Evolutionary conservation across 2,329 filamentous ascomycete genomes (phyloP).

Genomic region (Pestalotiopsis sp.): DNA sequence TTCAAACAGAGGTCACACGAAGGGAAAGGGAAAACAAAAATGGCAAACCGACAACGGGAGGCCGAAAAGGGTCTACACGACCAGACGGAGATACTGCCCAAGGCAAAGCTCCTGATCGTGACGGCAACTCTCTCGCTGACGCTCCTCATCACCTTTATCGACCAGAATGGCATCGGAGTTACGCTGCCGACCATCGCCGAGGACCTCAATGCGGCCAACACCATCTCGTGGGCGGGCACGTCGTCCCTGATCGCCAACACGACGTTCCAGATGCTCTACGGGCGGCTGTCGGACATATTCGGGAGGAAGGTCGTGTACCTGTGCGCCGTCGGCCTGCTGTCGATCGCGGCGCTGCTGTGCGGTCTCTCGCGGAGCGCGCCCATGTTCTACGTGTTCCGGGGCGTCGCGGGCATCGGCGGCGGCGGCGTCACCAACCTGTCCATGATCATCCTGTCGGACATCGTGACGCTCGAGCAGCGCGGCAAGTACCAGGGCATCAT

Average conservation of each 20-base stretch:
- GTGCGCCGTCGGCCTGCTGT: constrained; percentile 30
- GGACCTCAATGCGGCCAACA: constrained; percentile 33
- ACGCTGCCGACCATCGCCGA: constrained; percentile 39
- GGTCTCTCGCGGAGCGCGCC: constrained; percentile 33
- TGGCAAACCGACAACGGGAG: constrained; percentile 11
- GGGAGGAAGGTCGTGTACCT: constrained; percentile 38
- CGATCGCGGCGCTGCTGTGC: constrained; percentile 32
- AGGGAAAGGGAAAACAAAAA: neutral
- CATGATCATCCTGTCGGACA: constrained; percentile 42
- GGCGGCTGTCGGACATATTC: constrained; percentile 66
- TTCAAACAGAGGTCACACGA: neutral
- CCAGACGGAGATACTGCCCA: constrained; percentile 28
- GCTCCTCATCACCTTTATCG: constrained; percentile 38
- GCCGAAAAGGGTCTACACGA: constrained; percentile 14
- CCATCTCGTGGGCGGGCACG: constrained; percentile 39
- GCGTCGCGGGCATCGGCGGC: constrained; percentile 37
- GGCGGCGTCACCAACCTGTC: constrained; percentile 37
- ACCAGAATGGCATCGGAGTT: constrained; percentile 39
- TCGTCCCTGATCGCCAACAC: constrained; percentile 51
- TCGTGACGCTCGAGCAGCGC: constrained; percentile 37
- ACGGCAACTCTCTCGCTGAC: constrained; percentile 31
- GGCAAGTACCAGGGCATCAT: constrained; percentile 45
- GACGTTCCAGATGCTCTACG: constrained; percentile 73
- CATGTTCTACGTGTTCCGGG: constrained; percentile 38
- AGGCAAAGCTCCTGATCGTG: constrained; percentile 32